These are phyloP conservation scores for Taiwanofungus camphoratus DNA, from an alignment of 1,284 basidiomycete species.

Conservation along the genomic window DNA sequence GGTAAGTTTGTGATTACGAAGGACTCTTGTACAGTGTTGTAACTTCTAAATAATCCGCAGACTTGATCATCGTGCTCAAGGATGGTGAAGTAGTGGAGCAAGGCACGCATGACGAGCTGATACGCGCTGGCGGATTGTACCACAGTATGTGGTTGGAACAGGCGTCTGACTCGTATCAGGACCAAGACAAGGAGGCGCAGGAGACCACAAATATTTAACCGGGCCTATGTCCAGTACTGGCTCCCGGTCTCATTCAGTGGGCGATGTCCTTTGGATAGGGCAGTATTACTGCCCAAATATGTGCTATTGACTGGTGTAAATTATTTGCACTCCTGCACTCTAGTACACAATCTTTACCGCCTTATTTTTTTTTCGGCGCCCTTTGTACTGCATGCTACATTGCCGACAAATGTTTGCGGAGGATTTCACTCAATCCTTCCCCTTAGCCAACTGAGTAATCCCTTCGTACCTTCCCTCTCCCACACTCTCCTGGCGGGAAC, in stretches of 20 bases:
- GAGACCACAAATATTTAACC: slow-evolving; percentile 1
- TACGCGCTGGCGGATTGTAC: slow-evolving; percentile 73
- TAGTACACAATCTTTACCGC: too few relatives aligned
- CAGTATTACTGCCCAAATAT: too few relatives aligned
- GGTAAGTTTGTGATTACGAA: too few relatives aligned
- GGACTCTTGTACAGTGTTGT: too few relatives aligned
- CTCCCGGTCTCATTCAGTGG: too few relatives aligned
- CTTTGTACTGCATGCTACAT: too few relatives aligned
- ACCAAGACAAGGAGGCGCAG: slow-evolving; percentile 9
- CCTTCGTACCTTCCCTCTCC: slow-evolving; percentile 82
- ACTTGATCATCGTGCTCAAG: slow-evolving; percentile 86
- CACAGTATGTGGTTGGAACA: slow-evolving; percentile 86
- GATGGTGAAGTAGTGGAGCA: slow-evolving; percentile 85
- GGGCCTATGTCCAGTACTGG: too few relatives aligned
- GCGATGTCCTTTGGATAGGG: too few relatives aligned
- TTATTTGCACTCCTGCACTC: too few relatives aligned
- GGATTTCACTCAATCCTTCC: slow-evolving; percentile 61
- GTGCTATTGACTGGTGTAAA: too few relatives aligned
- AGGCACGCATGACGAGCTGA: slow-evolving; percentile 85
- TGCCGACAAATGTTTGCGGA: too few relatives aligned
- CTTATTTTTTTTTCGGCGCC: too few relatives aligned
- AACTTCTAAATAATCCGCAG: slow-evolving; percentile 31
- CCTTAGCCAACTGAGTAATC: slow-evolving; percentile 66
- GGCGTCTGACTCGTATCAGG: slow-evolving; percentile 29
- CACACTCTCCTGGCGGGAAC: slow-evolving; percentile 73